A percentile compares a stretch with the other conserved stretches of the same genome.
phyloP scores from a whole-genome alignment of 352 stramenopile species.

The Phytopythium helicoides region DNA sequence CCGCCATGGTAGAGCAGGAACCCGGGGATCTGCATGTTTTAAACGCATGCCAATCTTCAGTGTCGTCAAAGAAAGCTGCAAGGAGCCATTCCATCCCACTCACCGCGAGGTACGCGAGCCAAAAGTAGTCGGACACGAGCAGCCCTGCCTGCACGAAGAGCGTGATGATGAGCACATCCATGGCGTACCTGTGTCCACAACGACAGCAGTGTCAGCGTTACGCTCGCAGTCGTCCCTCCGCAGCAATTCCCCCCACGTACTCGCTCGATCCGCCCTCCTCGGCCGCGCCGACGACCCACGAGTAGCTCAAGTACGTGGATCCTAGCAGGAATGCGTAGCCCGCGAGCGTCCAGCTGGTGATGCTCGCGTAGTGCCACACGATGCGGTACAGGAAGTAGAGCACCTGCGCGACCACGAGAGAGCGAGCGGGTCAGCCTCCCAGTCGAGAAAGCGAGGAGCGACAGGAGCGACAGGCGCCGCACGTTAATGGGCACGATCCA shows the following conservation, averaged over 20 bases:
- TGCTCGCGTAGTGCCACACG: slow-evolving; percentile 61
- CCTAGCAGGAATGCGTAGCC: slow-evolving; percentile 65
- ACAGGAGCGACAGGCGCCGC: slow-evolving; percentile 12
- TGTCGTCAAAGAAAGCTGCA: too few species aligned
- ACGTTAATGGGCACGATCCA: slow-evolving; percentile 84
- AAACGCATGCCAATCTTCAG: too few species aligned
- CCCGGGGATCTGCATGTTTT: slow-evolving; percentile 55
- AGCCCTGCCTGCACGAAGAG: slow-evolving; percentile 76
- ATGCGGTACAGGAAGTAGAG: slow-evolving; percentile 78
- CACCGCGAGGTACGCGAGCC: slow-evolving; percentile 77
- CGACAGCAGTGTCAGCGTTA: neutral
- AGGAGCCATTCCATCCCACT: too few species aligned
- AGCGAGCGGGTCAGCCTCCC: too few species aligned
- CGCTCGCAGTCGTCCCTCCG: neutral
- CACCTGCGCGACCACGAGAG: too few species aligned
- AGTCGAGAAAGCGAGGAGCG: too few species aligned
- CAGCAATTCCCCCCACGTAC: slow-evolving; percentile 35
- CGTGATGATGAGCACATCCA: slow-evolving; percentile 84
- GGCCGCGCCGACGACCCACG: slow-evolving; percentile 73
- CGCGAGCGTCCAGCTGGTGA: slow-evolving; percentile 68
- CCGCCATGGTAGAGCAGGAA: slow-evolving; percentile 84
- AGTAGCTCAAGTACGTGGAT: slow-evolving; percentile 78
- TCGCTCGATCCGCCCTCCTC: slow-evolving; percentile 80
- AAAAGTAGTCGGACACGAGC: slow-evolving; percentile 86
- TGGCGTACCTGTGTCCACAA: slow-evolving; percentile 46